Percentiles rank a stretch among this genome's conserved stretches.
phyloP scores from a whole-genome alignment of 1,139 yeast species.

The Yamadazyma aaseri region DNA sequence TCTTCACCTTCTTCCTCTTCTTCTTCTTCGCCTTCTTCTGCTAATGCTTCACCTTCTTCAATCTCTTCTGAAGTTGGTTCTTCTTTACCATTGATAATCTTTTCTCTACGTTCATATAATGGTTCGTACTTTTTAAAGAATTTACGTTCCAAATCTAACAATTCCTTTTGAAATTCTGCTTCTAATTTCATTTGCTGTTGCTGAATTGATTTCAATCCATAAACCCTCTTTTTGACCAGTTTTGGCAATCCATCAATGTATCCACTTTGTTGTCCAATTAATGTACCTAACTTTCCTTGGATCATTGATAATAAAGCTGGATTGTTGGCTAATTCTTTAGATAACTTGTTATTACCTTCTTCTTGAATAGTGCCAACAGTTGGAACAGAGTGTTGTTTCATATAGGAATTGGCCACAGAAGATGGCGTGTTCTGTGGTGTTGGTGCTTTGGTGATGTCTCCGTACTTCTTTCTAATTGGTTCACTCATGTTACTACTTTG shows the following conservation, averaged over 20 bases:
- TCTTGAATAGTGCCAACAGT: constrained; percentile 77
- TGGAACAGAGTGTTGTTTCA: constrained; percentile 63
- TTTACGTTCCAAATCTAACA: constrained; percentile 82
- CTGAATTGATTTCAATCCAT: constrained; percentile 84
- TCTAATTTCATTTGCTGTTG: constrained; percentile 78
- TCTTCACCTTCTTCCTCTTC: constrained; percentile 31
- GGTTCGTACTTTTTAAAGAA: constrained; percentile 76
- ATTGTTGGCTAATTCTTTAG: constrained; percentile 59
- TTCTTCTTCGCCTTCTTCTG: constrained; percentile 47
- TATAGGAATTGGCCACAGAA: constrained; percentile 74
- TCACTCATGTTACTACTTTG: constrained; percentile 47
- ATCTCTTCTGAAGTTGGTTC: constrained; percentile 83
- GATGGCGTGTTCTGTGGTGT: constrained; percentile 99
- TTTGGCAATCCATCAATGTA: constrained; percentile 80
- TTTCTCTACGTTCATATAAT: constrained; percentile 69
- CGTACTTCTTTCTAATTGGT: constrained; percentile 65
- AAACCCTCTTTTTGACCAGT: constrained; percentile 70
- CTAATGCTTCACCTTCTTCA: constrained; percentile 70
- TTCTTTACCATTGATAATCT: constrained; percentile 65
- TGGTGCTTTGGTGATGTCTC: constrained; percentile 90
- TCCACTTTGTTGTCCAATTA: constrained; percentile 86
- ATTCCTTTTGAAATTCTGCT: constrained; percentile 87
- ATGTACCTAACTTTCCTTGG: constrained; percentile 81
- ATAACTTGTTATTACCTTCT: constrained; percentile 32
- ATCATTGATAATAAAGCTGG: constrained; percentile 83